A percentile compares a stretch with the other conserved stretches of the same genome.
Evolutionary conservation across 768 basidiomycete species (phyloP).

Genomic region (Leccinellum rugosiceps): DNA sequence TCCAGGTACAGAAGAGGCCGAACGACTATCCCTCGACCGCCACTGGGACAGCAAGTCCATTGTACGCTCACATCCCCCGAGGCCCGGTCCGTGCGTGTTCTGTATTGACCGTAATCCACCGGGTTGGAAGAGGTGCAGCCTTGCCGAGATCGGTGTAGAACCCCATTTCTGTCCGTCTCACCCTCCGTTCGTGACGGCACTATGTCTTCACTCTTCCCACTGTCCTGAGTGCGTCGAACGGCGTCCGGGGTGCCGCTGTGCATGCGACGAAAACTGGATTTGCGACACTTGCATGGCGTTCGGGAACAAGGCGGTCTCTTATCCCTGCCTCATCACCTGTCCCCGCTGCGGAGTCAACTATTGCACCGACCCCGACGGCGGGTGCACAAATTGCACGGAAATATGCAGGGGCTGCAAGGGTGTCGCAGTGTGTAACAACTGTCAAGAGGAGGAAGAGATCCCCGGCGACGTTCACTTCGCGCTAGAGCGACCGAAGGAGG

Average conservation of each 20-base stretch:
- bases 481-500: neutral
- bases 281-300: slow-evolving; percentile 3
- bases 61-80: slow-evolving; percentile 13
- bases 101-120: neutral
- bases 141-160: neutral
- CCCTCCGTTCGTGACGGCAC: neutral
- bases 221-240: slow-evolving; percentile 8
- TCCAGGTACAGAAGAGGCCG: slow-evolving; percentile 2
- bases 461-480: neutral
- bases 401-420: slow-evolving; percentile 10
- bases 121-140: slow-evolving; percentile 1
- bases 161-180: slow-evolving; percentile 7
- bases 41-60: slow-evolving; percentile 10
- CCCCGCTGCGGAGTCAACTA: slow-evolving; percentile 13
- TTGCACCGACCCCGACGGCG: neutral
- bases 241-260: neutral
- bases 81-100: slow-evolving; percentile 6
- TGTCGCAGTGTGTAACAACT: neutral
- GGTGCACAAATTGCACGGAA: neutral
- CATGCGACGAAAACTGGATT: neutral
- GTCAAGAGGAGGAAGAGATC: slow-evolving; percentile 12
- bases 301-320: neutral
- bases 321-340: slow-evolving; percentile 8
- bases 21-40: neutral
- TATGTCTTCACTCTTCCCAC: neutral